Evolutionary conservation across 2,329 filamentous ascomycete genomes (phyloP), one percentile per base, ranked within the genome.

Genomic region (Ophiosphaerella korrae): DNA sequence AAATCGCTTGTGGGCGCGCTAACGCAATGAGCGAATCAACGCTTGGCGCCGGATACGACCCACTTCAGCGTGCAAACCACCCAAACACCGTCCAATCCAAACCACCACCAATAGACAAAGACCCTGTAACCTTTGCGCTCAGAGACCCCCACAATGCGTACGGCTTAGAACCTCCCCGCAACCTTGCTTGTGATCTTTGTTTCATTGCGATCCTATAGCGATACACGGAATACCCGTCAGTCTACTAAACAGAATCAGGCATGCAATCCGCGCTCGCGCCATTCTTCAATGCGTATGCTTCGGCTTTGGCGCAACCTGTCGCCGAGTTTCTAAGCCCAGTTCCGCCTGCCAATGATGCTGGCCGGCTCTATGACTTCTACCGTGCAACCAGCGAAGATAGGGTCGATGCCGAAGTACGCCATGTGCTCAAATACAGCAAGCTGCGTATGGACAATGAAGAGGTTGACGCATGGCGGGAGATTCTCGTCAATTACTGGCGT

Each of bases 401-500:
- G 62, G 78, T 87, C 42, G 85, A 86, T 57, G 79, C 80, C 32
- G 88, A 94, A 63, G 80, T 97, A 46, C 86, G 87, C 49, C 86
- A 89, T 66, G 74, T 77, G 39, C 81, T 94, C 50, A 84, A 93
- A 52, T 85, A 87, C 59, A 85, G 81, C 61, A 81, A 80, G 26
- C 74, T 78, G 26, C 81, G 78, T 45, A 71, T 91, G 21, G 77
- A 80, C n/a, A 81, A 84, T 35, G 82, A 86, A 35, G 90, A 96
- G 75, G 78, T 84, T 21, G 83, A 82, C 50, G 88, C 87, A n/a
- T 99, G 94, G 94, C 80, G 88, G 0, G 92, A 96, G 34, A 86
- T 97, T 26, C 96, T 92, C 68, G 78, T 82, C 32, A 80, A 84
- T 16, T 96, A 92, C 69, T 97, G 92, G 91, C 91, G 88, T 64